phyloP scores from a whole-genome alignment of 1,139 yeast genomes.

The Candida sp. region DNA sequence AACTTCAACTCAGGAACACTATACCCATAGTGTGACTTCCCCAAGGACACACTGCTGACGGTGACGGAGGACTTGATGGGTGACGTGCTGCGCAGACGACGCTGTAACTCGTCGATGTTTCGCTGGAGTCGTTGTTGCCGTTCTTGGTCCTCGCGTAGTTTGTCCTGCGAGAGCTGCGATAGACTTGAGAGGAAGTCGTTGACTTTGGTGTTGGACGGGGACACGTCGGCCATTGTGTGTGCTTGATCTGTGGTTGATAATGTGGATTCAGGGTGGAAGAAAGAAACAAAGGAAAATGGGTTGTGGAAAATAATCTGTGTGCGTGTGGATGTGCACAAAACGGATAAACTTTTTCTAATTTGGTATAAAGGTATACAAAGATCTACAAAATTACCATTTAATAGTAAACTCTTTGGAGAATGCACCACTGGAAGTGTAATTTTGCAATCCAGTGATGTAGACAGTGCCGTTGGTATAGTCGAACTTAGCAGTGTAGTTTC shows the following conservation, averaged over 20 bases:
- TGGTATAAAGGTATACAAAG: no score
- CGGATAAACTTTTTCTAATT: no score
- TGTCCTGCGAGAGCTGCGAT: constrained; percentile 38
- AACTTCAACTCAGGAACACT: constrained; percentile 25
- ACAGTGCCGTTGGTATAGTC: constrained; percentile 18
- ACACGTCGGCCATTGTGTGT: constrained; percentile 19
- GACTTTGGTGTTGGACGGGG: constrained; percentile 33
- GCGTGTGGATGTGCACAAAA: no score
- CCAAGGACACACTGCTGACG: constrained; percentile 4
- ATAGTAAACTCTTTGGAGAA: constrained; percentile 17
- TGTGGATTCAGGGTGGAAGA: background rate
- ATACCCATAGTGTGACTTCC: constrained; percentile 4
- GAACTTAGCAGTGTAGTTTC: constrained; percentile 16
- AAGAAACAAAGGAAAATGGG: no score
- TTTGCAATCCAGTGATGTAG: constrained; percentile 19
- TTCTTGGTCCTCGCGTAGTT: constrained; percentile 34
- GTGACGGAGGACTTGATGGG: constrained; percentile 19
- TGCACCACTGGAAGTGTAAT: constrained; percentile 17
- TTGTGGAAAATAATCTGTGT: no score
- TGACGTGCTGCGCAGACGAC: constrained; percentile 28
- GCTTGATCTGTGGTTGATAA: background rate
- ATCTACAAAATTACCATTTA: constrained; percentile 15
- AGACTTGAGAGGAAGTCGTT: constrained; percentile 38
- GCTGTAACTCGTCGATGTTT: constrained; percentile 32
- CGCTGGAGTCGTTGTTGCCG: constrained; percentile 34